A percentile compares a stretch with the other conserved stretches of the same genome.
Evolutionary conservation across 1,139 yeast species (phyloP).

Genomic region (Pichia sp.): DNA sequence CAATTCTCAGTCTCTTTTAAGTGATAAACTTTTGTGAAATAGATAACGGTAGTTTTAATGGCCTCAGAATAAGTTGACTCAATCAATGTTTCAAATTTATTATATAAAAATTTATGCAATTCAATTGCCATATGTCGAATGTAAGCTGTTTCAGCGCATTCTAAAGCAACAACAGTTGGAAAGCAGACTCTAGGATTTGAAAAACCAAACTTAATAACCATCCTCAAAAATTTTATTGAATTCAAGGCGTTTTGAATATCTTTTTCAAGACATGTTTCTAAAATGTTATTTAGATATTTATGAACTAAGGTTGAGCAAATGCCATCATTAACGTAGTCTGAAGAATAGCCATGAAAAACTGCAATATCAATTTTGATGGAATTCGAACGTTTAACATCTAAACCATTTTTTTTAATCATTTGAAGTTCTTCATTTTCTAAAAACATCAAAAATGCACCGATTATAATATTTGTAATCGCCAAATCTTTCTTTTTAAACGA

Average conservation of each 20-base stretch:
- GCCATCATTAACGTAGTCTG: constrained; percentile 52
- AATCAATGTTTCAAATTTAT: constrained; percentile 63
- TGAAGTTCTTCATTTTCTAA: constrained; percentile 47
- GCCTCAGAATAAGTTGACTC: constrained; percentile 64
- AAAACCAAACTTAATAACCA: constrained; percentile 57
- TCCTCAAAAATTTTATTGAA: constrained; percentile 49
- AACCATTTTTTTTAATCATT: constrained; percentile 35
- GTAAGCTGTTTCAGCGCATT: constrained; percentile 43
- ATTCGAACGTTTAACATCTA: constrained; percentile 31
- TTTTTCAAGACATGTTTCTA: constrained; percentile 37
- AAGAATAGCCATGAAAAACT: constrained; percentile 47
- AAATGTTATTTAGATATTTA: constrained; percentile 45
- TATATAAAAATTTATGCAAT: constrained; percentile 50
- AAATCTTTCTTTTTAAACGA: constrained; percentile 35
- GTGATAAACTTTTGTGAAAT: constrained; percentile 32
- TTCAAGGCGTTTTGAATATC: constrained; percentile 35
- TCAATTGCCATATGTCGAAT: constrained; percentile 44
- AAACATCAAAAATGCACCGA: constrained; percentile 51
- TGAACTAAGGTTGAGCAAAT: constrained; percentile 69
- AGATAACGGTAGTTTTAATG: constrained; percentile 46
- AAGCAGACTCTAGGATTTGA: constrained; percentile 68
- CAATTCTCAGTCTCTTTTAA: constrained; percentile 17
- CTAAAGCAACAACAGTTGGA: constrained; percentile 64
- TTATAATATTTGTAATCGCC: constrained; percentile 42
- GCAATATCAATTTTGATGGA: constrained; percentile 37